phyloP scores from a whole-genome alignment of 108 stramenopile genomes.

The Fragilaria crotonensis region DNA sequence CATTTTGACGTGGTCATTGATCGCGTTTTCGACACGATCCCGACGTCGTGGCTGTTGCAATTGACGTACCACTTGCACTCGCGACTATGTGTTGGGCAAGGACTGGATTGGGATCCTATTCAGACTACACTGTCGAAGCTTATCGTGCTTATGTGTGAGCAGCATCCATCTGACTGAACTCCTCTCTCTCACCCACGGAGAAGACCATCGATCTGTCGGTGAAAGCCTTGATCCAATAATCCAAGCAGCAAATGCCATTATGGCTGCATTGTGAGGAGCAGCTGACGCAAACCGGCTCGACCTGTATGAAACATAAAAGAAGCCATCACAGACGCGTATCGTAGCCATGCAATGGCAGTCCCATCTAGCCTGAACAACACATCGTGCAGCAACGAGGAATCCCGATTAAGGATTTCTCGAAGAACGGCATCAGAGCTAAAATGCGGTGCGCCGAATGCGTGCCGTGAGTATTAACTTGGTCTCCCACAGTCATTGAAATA shows the following conservation, averaged over 20 bases:
- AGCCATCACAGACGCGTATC: conserved; percentile 52
- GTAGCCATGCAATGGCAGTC: conserved; percentile 45
- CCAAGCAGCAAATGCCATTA: conserved; percentile 43
- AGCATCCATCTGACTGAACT: conserved; percentile 87
- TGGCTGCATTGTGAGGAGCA: conserved; percentile 28
- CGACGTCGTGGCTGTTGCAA: conserved; percentile 71
- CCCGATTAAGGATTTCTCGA: conserved; percentile 17
- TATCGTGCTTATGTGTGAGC: conserved; percentile 57
- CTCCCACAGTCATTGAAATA: conserved; percentile 18
- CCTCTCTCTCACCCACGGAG: conserved; percentile 70
- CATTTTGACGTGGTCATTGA: conserved; percentile 9
- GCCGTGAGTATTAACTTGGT: neutral
- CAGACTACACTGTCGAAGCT: conserved; percentile 51
- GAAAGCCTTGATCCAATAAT: conserved; percentile 31
- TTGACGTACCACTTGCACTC: conserved; percentile 84
- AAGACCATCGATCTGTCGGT: conserved; percentile 39
- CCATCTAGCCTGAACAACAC: conserved; percentile 18
- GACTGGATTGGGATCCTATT: conserved; percentile 15
- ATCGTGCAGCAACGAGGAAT: conserved; percentile 19
- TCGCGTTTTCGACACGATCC: conserved; percentile 28
- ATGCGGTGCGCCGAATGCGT: conserved; percentile 20
- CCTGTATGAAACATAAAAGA: conserved; percentile 52
- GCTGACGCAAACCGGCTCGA: conserved; percentile 30
- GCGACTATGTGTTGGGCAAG: conserved; percentile 42
- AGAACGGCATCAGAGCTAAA: conserved; percentile 39